Conservation (phyloP, 2,329 filamentous ascomycete genomes). For the Aspergillus phoenicis region DNA sequence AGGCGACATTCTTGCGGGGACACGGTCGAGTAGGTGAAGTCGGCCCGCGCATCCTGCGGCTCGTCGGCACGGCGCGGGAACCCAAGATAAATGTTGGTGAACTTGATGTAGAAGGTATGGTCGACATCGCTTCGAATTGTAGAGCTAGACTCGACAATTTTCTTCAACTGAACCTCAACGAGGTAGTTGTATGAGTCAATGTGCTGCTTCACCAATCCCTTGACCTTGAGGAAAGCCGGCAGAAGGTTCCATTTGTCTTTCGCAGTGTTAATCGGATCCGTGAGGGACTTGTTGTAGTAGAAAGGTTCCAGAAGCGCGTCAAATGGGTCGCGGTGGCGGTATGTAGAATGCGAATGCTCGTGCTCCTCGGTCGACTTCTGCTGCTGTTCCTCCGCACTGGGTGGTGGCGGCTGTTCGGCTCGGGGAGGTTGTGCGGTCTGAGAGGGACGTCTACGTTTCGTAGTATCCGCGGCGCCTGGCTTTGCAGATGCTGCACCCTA, state of each 20-base stretch:
- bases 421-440: constrained; percentile 28
- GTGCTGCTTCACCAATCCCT: constrained; percentile 94
- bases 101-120: constrained; percentile 88
- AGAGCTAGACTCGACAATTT: constrained; percentile 90
- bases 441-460: constrained; percentile 33
- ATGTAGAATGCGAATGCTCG: constrained; percentile 25
- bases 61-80: constrained; percentile 77
- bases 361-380: constrained; percentile 23
- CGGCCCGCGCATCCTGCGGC: constrained; percentile 56
- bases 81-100: constrained; percentile 86
- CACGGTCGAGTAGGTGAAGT: constrained; percentile 56
- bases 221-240: constrained; percentile 97
- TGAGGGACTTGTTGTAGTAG: constrained; percentile 68
- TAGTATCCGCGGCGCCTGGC: constrained; percentile 21
- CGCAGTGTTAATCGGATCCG: constrained; percentile 70
- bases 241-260: constrained; percentile 94
- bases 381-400: constrained; percentile 20
- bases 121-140: constrained; percentile 90
- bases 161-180: constrained; percentile 92
- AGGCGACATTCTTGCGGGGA: constrained; percentile 96
- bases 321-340: constrained; percentile 49
- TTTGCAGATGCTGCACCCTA: constrained; percentile 22
- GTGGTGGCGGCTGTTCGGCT: constrained; percentile 19
- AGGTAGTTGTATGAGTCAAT: constrained; percentile 99
- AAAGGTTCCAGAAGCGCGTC: constrained; percentile 69